These are phyloP conservation scores for Neofusicoccum laricinum DNA, from an alignment of 2,329 filamentous ascomycete genomes.

Conservation along the genomic window DNA sequence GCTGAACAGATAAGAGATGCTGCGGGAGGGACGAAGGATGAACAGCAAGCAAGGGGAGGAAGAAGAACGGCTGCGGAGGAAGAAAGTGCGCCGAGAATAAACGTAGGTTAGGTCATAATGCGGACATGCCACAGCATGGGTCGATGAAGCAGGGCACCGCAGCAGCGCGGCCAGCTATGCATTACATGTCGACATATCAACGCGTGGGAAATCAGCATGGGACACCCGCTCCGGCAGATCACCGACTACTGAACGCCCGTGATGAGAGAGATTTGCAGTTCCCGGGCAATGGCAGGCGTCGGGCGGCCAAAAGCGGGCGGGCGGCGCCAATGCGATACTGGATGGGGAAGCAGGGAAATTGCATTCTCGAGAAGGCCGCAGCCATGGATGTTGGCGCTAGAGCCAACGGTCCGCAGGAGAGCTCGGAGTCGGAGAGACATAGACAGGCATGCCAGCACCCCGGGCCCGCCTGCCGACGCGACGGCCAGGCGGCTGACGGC, in stretches of 20 bases:
- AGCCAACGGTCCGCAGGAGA: conserved; percentile 10
- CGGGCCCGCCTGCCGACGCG: too few relatives aligned
- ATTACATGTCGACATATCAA: conserved; percentile 8
- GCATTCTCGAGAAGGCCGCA: conserved; percentile 5
- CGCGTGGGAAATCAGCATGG: conserved; percentile 12
- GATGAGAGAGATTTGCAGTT: conserved; percentile 7
- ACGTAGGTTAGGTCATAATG: conserved; percentile 11
- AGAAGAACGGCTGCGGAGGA: conserved; percentile 29
- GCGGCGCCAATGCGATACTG: conserved; percentile 10
- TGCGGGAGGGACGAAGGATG: conserved; percentile 22
- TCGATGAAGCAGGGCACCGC: not conserved
- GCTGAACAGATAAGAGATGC: not conserved
- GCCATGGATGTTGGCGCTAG: conserved; percentile 7
- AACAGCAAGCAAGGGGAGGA: conserved; percentile 26
- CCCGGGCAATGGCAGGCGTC: not conserved
- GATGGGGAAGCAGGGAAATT: conserved; percentile 15
- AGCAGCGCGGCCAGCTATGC: conserved; percentile 12
- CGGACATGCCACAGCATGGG: conserved; percentile 9
- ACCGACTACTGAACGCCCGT: not conserved
- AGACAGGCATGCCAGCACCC: too few relatives aligned
- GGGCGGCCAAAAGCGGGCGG: not conserved
- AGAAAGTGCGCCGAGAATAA: not conserved
- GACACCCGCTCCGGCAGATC: conserved; percentile 2
- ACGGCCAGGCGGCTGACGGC: not conserved
- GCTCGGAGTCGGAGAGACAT: not conserved